phyloP scores from a whole-genome alignment of 2,329 filamentous ascomycete genomes.

The Hypocrella siamensis region DNA sequence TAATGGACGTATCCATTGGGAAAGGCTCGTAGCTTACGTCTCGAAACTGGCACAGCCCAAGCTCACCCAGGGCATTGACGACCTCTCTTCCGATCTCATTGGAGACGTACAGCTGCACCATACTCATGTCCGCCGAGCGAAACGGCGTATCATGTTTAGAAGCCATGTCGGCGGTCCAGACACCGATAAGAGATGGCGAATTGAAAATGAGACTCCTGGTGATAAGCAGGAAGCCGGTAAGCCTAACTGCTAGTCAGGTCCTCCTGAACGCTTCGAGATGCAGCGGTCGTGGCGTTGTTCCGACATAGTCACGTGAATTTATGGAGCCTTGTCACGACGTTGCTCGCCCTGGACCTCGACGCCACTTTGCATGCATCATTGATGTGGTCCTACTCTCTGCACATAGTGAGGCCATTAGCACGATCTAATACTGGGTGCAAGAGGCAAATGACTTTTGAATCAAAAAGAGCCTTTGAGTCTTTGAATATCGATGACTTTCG shows the following conservation, averaged over 20 bases:
- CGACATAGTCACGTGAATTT: not conserved
- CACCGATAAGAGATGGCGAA: conserved; percentile 15
- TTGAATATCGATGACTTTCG: too few relatives aligned
- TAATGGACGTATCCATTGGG: not conserved
- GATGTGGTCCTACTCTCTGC: too few relatives aligned
- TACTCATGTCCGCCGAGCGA: conserved; percentile 99
- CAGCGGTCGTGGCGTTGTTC: too few relatives aligned
- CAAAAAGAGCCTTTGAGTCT: too few relatives aligned
- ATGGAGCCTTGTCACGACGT: too few relatives aligned
- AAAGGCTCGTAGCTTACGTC: conserved; percentile 49
- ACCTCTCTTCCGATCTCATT: conserved; percentile 98
- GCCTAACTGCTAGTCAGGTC: too few relatives aligned
- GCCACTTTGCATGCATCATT: too few relatives aligned
- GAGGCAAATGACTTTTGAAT: too few relatives aligned
- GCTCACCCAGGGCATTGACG: conserved; percentile 87
- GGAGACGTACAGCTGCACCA: conserved; percentile 98
- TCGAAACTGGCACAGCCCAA: conserved; percentile 91
- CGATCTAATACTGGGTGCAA: too few relatives aligned
- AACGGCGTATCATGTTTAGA: conserved; percentile 80
- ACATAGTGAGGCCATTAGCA: too few relatives aligned
- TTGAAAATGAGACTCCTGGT: conserved; percentile 12
- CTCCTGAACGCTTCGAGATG: too few relatives aligned
- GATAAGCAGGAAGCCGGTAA: conserved; percentile 9
- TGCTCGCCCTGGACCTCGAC: too few relatives aligned
- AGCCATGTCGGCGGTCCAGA: conserved; percentile 34